Evolutionary conservation across 257 asterid species (phyloP).

Genomic region (Primulina eburnea): DNA sequence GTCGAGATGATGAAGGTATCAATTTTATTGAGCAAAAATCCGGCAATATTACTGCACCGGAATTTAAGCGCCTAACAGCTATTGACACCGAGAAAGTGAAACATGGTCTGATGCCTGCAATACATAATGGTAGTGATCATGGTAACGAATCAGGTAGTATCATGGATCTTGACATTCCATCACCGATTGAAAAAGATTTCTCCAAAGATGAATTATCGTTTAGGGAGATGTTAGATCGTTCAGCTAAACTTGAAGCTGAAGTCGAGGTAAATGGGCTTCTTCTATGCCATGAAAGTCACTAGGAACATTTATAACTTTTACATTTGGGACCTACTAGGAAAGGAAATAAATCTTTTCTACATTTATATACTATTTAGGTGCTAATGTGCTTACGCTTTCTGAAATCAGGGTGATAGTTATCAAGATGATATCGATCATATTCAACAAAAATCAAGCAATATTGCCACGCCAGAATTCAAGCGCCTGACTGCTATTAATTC

Average conservation of each 20-base stretch:
- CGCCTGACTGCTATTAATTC: constrained; percentile 58
- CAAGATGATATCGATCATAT: constrained; percentile 4
- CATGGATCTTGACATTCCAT: constrained; percentile 29
- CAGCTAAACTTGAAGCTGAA: background rate
- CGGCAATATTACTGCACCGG: background rate
- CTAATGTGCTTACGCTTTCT: constrained; percentile 6
- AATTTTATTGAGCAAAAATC: background rate
- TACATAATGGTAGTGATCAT: background rate
- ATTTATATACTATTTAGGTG: background rate
- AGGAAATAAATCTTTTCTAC: too few relatives aligned
- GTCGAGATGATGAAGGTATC: background rate
- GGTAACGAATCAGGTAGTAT: constrained; percentile 33
- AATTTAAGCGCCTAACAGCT: background rate
- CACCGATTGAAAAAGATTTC: background rate
- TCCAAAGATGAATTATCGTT: constrained; percentile 63
- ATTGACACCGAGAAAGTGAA: background rate
- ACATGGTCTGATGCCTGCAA: background rate
- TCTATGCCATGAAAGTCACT: background rate
- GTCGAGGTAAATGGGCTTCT: constrained; percentile 27
- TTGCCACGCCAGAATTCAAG: constrained; percentile 43
- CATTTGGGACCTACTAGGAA: background rate
- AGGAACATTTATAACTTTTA: background rate
- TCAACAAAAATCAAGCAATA: constrained; percentile 26
- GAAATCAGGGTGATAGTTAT: constrained; percentile 42
- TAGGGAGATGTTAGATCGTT: constrained; percentile 42